Percentiles rank a stretch among this genome's conserved stretches.
Evolutionary conservation across 257 asterid species (phyloP).

Genomic region (Nicotiana knightiana): DNA sequence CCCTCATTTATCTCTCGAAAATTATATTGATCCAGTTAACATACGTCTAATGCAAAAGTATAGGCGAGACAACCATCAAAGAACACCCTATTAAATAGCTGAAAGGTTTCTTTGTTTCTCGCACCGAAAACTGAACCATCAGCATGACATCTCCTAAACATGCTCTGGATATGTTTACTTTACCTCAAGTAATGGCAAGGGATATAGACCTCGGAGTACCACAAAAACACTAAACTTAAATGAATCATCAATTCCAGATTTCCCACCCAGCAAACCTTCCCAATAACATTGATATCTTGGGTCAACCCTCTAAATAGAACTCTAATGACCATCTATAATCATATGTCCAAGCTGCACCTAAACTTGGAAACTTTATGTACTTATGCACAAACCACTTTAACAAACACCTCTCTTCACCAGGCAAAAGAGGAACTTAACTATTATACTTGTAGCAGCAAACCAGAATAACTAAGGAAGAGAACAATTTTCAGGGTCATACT

Average conservation of each 20-base stretch:
- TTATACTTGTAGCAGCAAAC: not conserved
- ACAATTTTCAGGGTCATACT: not conserved
- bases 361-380: not conserved
- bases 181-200: not conserved
- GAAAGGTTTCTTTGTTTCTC: not conserved
- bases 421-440: not conserved
- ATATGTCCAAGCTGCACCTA: not conserved
- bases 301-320: not conserved
- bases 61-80: not conserved
- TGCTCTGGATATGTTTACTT: not conserved
- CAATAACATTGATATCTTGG: not conserved
- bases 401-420: not conserved
- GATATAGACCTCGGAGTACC: not conserved
- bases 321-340: not conserved
- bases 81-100: constrained; percentile 1
- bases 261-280: not conserved
- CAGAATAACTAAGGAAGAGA: not conserved
- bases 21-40: not conserved
- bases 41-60: not conserved
- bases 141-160: not conserved
- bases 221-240: not conserved
- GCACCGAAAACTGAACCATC: not conserved
- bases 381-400: not conserved
- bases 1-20: constrained; percentile 1
- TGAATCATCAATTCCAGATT: not conserved